Base-by-base conservation (phyloP, 306 rosid genomes). In the Albizia julibrissin region DNA sequence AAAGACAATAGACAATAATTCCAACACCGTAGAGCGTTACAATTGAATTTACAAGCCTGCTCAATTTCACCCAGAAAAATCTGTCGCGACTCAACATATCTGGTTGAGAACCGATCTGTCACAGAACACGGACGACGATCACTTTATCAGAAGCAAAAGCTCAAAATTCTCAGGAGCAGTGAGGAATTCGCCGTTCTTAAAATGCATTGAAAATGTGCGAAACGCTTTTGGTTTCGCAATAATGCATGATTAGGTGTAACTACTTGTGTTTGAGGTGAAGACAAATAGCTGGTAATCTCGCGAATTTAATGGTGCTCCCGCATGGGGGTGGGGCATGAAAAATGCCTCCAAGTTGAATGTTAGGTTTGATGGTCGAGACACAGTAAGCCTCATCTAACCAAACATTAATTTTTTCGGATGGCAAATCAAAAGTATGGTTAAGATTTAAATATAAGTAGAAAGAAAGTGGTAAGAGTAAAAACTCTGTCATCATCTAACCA, bases 1-100 rank as follows among this genome's bases (percentile, higher is more conserved):
- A 88, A 15, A 90, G 94, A 16, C 90, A 79, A 75, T 88, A 90
- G 5, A 88, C 47, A 46, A 90, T 90, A 82, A 83, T 83, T 10
- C 37, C 89, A 18, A 77, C 78, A 13, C 90, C 91, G 37, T 81
- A 90, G 26, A 88, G 21, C 40, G 65, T 81, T 44, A 73, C 79
- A 19, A 88, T 11, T 39, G 83, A 65, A 68, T 79, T 85, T 13
- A 70, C 78, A 16, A 34, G 83, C 62, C 88, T 83, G 73, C 74
- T 72, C n/a, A 83, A 73, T 21, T 16, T 34, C 65, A 69, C 79
- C 88, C 86, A 27, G 86, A 85, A 77, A 22, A 80, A 49, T 73
- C 89, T 86, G 6, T 61, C 39, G n/a, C 83, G 47, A 58, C 49
- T 59, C 6, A 50, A 75, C 91, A 90, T 90, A 26, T 79, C 37